Percentiles rank a stretch among this genome's conserved stretches.
These are phyloP conservation scores for Echria macrotheca DNA, from an alignment of 495 filamentous ascomycete genomes.

Conservation along the genomic window DNA sequence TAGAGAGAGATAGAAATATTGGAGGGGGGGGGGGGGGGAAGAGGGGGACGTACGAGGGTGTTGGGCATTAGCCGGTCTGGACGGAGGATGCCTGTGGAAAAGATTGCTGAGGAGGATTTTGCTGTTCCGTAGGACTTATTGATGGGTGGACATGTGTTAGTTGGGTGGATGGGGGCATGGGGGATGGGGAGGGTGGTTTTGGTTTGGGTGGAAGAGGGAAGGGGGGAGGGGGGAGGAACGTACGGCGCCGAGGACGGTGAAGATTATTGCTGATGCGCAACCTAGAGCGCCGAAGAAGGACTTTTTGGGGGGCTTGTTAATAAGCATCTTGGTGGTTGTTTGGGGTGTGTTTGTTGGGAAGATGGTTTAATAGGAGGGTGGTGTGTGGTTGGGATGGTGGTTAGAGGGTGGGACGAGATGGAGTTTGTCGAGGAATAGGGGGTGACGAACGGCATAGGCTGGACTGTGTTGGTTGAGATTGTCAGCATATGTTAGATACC, in stretches of 20 bases:
- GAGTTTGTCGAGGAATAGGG: no score
- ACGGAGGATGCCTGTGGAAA: constrained; percentile 49
- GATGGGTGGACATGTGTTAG: no score
- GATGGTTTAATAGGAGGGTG: background rate
- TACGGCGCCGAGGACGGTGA: constrained; percentile 67
- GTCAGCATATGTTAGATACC: constrained; percentile 7
- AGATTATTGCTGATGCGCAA: constrained; percentile 60
- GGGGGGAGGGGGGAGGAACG: no score
- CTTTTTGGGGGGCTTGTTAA: constrained; percentile 16
- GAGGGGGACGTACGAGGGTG: constrained; percentile 20
- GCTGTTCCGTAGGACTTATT: constrained; percentile 95
- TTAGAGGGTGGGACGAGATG: background rate
- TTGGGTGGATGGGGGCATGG: no score
- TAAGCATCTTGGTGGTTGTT: no score
- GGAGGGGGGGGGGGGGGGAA: background rate
- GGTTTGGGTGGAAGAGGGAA: no score
- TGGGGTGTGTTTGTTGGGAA: no score
- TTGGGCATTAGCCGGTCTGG: constrained; percentile 85
- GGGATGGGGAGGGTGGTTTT: no score
- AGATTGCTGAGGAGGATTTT: constrained; percentile 74
- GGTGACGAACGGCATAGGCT: constrained; percentile 38
- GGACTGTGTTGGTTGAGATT: no score
- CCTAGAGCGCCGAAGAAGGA: constrained; percentile 49
- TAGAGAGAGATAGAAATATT: constrained; percentile 20
- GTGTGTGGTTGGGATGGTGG: constrained; percentile 5